Evolutionary conservation across 192 early-diverging fungal genomes (phyloP), one percentile per base, ranked within the genome.

Genomic region (Gaertneriomyces sp.): DNA sequence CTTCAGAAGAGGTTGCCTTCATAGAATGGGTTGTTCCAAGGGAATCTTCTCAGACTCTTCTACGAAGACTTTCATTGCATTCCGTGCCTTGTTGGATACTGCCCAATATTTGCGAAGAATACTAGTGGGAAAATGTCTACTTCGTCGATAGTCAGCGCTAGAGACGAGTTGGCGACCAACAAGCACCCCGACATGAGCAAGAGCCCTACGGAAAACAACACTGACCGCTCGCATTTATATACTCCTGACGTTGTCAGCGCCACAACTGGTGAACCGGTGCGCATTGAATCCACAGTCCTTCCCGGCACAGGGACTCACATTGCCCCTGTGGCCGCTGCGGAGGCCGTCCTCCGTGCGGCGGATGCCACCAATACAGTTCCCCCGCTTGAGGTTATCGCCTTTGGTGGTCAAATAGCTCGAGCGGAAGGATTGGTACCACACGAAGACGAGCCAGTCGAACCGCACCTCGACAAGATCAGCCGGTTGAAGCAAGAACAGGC

Each of bases 221-320:
- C 1, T 33, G 25, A 0, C 25, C 25, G 2, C 25, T 2, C 1
- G 25, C 25, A 33, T n/a, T n/a, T n/a, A n/a, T n/a, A n/a, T 33
- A 33, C 25, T 33, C 25, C 25, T 33, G 25, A 33, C 25, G 25
- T 33, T 2, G 25, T 33, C 25, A 33, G 66, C 47, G 66, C 56
- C 3, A 45, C 66, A 7, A 60, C 66, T 8, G 58, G 66, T 16
- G 57, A 60, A 25, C 10, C 47, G 4, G 47, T 68, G 6, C 44
- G 44, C 16, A 45, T 68, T 20, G 20, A 33, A 10, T 19, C 20
- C 45, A 53, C n/a, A 8, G 58, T 68, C 39, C 55, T 45, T 33
- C 57, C 56, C 25, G 57, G 43, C 9, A 68, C 53, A 4, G 66
- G 66, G 7, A 68, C 56, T 3, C 25, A 46, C 14, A 9, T 33